Evolutionary conservation across 345 rosid species (phyloP).

Genomic region (Isatis tinctoria): DNA sequence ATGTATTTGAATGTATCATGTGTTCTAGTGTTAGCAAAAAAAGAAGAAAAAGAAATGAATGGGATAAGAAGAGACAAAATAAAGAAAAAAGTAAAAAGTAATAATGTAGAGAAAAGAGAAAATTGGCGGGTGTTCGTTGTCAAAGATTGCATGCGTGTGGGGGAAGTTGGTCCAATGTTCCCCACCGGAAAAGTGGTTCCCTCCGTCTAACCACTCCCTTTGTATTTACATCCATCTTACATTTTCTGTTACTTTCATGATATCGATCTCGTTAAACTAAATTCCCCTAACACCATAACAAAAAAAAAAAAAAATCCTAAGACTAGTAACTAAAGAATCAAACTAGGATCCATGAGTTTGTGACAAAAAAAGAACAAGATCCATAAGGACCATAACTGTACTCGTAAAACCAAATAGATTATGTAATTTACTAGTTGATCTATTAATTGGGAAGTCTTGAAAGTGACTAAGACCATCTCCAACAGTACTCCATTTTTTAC

Average conservation of each 20-base stretch:
- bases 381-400: no score
- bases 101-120: conserved; percentile 27
- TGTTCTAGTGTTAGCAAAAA: not conserved
- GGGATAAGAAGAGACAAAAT: conserved; percentile 8
- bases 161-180: conserved; percentile 28
- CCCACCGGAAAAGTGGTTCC: conserved; percentile 17
- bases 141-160: conserved; percentile 34
- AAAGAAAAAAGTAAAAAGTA: not conserved
- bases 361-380: no score
- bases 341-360: not conserved
- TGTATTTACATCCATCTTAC: not conserved
- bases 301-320: not conserved
- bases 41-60: not conserved
- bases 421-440: no score
- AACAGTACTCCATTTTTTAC: no score
- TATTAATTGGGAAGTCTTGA: no score
- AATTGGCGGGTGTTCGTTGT: conserved; percentile 27
- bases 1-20: not conserved
- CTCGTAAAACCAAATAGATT: not conserved
- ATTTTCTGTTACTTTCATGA: conserved; percentile 5
- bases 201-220: conserved; percentile 7
- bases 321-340: not conserved
- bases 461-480: no score
- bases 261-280: not conserved
- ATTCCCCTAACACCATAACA: not conserved